Conservation (phyloP, 306 rosid genomes). For the Pachyrhizus erosus region DNA sequence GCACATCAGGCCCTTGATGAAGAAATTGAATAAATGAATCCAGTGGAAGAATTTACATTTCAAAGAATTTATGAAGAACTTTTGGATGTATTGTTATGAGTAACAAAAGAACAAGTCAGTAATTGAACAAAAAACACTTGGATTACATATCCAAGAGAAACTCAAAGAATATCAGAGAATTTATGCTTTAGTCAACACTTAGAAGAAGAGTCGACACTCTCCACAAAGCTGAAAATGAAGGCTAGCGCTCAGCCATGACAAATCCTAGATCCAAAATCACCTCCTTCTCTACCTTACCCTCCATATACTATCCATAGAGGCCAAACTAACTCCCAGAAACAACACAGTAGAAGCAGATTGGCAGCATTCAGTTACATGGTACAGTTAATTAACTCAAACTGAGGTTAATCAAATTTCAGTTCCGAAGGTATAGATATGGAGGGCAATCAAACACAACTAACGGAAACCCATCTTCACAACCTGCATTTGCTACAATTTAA, state of each 20-base stretch:
- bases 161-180: slow-evolving; percentile 33
- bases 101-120: slow-evolving; percentile 52
- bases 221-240: slow-evolving; percentile 51
- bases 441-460: slow-evolving; percentile 52
- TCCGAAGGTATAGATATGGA: slow-evolving; percentile 41
- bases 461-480: slow-evolving; percentile 62
- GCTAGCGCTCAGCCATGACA: slow-evolving; percentile 52
- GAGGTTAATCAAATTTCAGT: slow-evolving; percentile 39
- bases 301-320: slow-evolving; percentile 45
- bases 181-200: slow-evolving; percentile 21
- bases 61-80: slow-evolving; percentile 45
- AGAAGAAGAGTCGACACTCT: slow-evolving; percentile 38
- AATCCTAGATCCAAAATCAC: slow-evolving; percentile 57
- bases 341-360: slow-evolving; percentile 44
- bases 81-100: slow-evolving; percentile 41
- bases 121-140: slow-evolving; percentile 41
- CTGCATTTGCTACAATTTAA: slow-evolving; percentile 56
- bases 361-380: slow-evolving; percentile 52
- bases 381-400: slow-evolving; percentile 43
- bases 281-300: slow-evolving; percentile 39
- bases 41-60: slow-evolving; percentile 66
- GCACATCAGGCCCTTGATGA: slow-evolving; percentile 47
- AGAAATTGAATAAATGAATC: slow-evolving; percentile 53
- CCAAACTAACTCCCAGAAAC: slow-evolving; percentile 34
- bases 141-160: slow-evolving; percentile 46